Percentiles rank a stretch among this genome's conserved stretches.
Conservation (phyloP, 192 early-diverging fungal genomes). For the Allomyces javanicus region DNA sequence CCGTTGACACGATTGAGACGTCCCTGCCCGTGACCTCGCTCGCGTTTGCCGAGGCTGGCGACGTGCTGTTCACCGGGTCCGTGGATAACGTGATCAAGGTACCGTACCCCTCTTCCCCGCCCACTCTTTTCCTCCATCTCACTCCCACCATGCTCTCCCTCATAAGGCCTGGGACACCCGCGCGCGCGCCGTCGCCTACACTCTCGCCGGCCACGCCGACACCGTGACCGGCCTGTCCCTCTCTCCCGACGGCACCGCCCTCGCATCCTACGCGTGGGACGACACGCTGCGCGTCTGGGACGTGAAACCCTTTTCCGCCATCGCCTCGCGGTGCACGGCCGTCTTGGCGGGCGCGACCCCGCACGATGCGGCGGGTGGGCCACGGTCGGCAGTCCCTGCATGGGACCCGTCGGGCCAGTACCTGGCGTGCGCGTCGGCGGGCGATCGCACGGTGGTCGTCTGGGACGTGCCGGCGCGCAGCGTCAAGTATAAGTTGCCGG, state of each 20-base stretch:
- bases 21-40: conserved; percentile 56
- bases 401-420: conserved; percentile 72
- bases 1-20: conserved; percentile 34
- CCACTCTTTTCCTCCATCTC: neutral
- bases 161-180: conserved; percentile 70
- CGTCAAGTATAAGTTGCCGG: conserved; percentile 84
- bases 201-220: conserved; percentile 66
- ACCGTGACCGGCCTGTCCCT: conserved; percentile 70
- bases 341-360: conserved; percentile 22
- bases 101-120: neutral
- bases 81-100: conserved; percentile 73
- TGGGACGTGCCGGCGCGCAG: conserved; percentile 62
- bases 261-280: conserved; percentile 82
- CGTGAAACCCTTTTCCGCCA: conserved; percentile 61
- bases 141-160: neutral
- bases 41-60: conserved; percentile 51
- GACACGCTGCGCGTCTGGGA: conserved; percentile 93
- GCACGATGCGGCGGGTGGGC: neutral
- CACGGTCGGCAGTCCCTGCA: conserved; percentile 25
- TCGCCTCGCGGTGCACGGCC: conserved; percentile 47
- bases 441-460: conserved; percentile 72
- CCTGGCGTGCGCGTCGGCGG: conserved; percentile 59
- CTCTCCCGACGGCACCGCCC: conserved; percentile 61
- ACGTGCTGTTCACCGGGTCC: conserved; percentile 63
- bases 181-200: conserved; percentile 37